These are phyloP conservation scores for Lophium mytilinum DNA, from an alignment of 495 filamentous ascomycete genomes.

Conservation along the genomic window DNA sequence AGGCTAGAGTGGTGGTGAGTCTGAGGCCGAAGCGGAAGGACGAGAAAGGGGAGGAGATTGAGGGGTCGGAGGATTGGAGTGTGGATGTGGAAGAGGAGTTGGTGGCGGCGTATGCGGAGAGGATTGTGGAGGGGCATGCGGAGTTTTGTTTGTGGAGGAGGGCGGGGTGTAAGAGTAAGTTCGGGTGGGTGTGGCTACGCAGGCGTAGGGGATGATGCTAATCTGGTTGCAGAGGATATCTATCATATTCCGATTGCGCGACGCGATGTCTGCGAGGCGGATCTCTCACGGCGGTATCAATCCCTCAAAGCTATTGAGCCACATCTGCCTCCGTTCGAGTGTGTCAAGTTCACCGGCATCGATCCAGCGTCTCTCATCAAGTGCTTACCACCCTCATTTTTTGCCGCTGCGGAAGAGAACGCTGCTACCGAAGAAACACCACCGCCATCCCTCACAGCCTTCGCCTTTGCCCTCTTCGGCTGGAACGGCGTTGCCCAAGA, in stretches of 20 bases:
- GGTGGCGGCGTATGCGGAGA: constrained; percentile 62
- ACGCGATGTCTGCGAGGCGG: constrained; percentile 24
- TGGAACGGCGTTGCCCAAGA: constrained; percentile 69
- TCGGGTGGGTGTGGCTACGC: background rate
- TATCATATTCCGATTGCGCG: constrained; percentile 33
- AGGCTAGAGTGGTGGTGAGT: constrained; percentile 71
- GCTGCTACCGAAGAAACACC: constrained; percentile 19
- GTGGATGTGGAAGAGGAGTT: constrained; percentile 54
- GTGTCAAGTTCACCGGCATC: constrained; percentile 10
- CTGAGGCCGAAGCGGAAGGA: constrained; percentile 34
- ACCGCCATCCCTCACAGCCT: constrained; percentile 51
- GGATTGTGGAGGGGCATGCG: constrained; percentile 69
- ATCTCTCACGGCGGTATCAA: constrained; percentile 27
- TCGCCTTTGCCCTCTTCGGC: constrained; percentile 75
- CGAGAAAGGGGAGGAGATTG: constrained; percentile 45
- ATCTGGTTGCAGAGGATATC: constrained; percentile 30
- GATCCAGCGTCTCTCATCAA: background rate
- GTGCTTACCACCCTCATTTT: constrained; percentile 11
- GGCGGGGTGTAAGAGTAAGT: constrained; percentile 71
- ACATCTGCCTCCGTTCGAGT: constrained; percentile 7
- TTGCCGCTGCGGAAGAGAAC: constrained; percentile 10
- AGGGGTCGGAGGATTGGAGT: constrained; percentile 50
- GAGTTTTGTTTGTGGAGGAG: constrained; percentile 80
- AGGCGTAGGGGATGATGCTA: background rate
- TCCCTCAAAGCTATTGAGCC: constrained; percentile 20